Conservation (phyloP, 2,329 filamentous ascomycete genomes). For the Nothophoma quercina region DNA sequence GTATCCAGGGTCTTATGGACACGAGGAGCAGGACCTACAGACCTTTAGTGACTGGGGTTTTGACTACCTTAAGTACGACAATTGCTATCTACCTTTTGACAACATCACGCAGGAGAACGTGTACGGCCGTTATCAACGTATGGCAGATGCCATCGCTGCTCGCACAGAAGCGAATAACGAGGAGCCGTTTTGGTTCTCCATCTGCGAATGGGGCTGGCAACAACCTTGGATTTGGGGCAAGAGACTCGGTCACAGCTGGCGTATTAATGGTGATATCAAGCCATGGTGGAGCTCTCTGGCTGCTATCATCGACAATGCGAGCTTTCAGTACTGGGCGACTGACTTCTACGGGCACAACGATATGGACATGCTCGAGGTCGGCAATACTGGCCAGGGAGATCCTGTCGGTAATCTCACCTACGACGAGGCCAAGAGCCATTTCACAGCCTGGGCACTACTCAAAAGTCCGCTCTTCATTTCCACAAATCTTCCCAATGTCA, state of each 20-base stretch:
- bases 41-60: slow-evolving; percentile 56
- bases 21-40: slow-evolving; percentile 62
- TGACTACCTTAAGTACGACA: slow-evolving; percentile 42
- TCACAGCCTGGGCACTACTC: slow-evolving; percentile 51
- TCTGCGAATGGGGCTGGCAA: slow-evolving; percentile 42
- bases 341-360: slow-evolving; percentile 51
- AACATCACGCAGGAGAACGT: slow-evolving; percentile 38
- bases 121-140: slow-evolving; percentile 33
- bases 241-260: slow-evolving; percentile 38
- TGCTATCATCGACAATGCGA: slow-evolving; percentile 32
- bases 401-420: slow-evolving; percentile 39
- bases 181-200: slow-evolving; percentile 31
- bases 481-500: slow-evolving; percentile 46
- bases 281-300: slow-evolving; percentile 33
- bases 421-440: slow-evolving; percentile 42
- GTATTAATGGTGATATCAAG: slow-evolving; percentile 28
- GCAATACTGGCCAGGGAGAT: slow-evolving; percentile 41
- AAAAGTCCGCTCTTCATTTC: slow-evolving; percentile 55
- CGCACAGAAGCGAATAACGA: slow-evolving; percentile 36
- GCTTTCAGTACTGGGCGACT: slow-evolving; percentile 35
- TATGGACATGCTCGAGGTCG: slow-evolving; percentile 49
- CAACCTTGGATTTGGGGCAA: slow-evolving; percentile 36
- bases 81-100: slow-evolving; percentile 44
- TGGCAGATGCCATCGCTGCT: slow-evolving; percentile 53
- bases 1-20: slow-evolving; percentile 58